Base-by-base conservation (phyloP, 768 basidiomycete genomes). In the Leucogyrophana mollusca region DNA sequence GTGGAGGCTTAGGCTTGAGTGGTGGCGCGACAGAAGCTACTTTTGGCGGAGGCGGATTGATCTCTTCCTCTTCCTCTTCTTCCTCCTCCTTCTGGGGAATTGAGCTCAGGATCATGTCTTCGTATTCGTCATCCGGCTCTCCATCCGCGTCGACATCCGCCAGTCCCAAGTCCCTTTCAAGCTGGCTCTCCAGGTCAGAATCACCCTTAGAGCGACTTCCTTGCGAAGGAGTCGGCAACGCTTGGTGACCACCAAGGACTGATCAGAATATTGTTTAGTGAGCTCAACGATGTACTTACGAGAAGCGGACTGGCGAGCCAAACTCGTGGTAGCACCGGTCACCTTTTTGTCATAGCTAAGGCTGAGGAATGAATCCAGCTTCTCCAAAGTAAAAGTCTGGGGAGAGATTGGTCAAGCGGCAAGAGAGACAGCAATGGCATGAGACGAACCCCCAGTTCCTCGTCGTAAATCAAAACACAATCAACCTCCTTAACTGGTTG, bases 381-480 rank as follows among this genome's bases (percentile, higher is more conserved):
- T 88, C 69, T 90, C 88, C 16, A 90, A 68, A 9, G 81, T 85
- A 55, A 82, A 86, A 43, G 73, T 76, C 87, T 90, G 55, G 51
- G 62, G 20, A 16, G 47, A 23, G 50, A 48, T 40, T 47, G 34
- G 36, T 14, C 17, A 25, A 9, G 9, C 16, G 20, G 27, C 46
- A 40, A 33, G 25, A 30, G 39, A n/a, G 13, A 27, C 11, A 17
- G 40, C 34, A 40, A 34, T 30, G 30, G 33, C 37, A 34, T 9
- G 9, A 32, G 17, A 68, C 80, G 60, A 59, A 87, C 88, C 53
- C 80, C 80, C 39, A 77, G 71, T 44, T 80, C 84, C 57, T 87
- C 86, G 59, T 92, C 88, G 56, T 83, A 91, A 36, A 91, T 84
- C 33, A 92, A 71, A 6, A 90, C 79, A 52, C 89, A 92, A 41